A percentile compares a stretch with the other conserved stretches of the same genome.
These are phyloP conservation scores for Melianthus villosus DNA, from an alignment of 441 rosid species.

Conservation along the genomic window DNA sequence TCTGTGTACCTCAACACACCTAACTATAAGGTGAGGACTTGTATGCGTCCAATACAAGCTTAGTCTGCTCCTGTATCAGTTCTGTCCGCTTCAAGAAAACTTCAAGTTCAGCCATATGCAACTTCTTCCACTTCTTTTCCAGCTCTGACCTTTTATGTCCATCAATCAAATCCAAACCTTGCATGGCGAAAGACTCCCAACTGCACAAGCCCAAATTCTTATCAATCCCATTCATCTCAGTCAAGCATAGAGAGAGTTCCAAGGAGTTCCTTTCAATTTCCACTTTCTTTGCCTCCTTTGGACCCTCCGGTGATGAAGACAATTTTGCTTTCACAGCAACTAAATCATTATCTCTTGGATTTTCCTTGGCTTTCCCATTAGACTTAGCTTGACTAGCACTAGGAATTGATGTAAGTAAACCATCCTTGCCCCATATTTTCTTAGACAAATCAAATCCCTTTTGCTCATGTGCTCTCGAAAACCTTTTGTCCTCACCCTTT, in stretches of 20 bases:
- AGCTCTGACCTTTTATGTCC: constrained; percentile 9
- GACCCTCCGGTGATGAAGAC: too few relatives aligned
- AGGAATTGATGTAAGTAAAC: too few relatives aligned
- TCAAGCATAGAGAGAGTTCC: too few relatives aligned
- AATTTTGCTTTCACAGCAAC: too few relatives aligned
- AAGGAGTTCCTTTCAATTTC: too few relatives aligned
- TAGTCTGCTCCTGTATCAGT: constrained; percentile 15
- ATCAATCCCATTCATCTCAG: constrained; percentile 3
- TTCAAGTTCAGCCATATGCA: constrained; percentile 12
- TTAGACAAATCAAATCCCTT: constrained; percentile 20
- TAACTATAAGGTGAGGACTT: too few relatives aligned
- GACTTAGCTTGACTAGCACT: too few relatives aligned
- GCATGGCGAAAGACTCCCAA: too few relatives aligned
- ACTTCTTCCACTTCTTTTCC: constrained; percentile 12
- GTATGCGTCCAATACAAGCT: constrained; percentile 10
- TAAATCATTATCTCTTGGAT: neutral
- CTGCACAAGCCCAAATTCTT: too few relatives aligned
- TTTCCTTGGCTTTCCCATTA: neutral
- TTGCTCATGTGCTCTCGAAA: constrained; percentile 24
- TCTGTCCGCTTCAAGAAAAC: constrained; percentile 15
- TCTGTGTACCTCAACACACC: too few relatives aligned
- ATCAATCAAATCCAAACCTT: too few relatives aligned
- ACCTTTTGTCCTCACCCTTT: constrained; percentile 15
- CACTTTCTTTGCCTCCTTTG: too few relatives aligned
- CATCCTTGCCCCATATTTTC: constrained; percentile 34